Evolutionary conservation across 768 basidiomycete genomes (phyloP), one percentile per base, ranked within the genome.

Genomic region (Pleurotus ostreatus): DNA sequence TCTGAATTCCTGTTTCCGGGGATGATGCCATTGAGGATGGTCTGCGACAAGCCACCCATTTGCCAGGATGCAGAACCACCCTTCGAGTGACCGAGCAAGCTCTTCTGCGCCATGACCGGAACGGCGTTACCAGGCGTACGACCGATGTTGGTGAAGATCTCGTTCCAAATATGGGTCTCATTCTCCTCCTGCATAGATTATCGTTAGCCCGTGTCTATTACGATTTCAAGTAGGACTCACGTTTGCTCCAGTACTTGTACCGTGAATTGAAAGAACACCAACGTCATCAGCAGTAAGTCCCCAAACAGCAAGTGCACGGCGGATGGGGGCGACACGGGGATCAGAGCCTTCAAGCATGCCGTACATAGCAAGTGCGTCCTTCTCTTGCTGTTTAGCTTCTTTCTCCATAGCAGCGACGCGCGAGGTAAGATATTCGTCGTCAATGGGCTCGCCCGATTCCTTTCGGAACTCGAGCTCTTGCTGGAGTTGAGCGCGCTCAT

Each of bases 31-130:
- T 85, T 84, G 60, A 77, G 79, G 59, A 99, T 80, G 9, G 86
- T 85, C 70, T 99, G 94, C 55, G 94, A 72, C 55, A 98, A 78
- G 62, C 97, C 97, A 64, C 86, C 88, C 80, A 97, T 84, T 74
- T 94, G 92, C 96, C 94, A 98, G 1, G 94, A 91, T 55, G 96
- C 96, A n/a, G 97, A 92, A 59, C 96, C 97, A 70, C 97, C 97
- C 79, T 99, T 99, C 9, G 96, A 88, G 68, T 99, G 96, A 59
- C 97, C 97, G 26, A 96, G 88, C 49, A 99, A 79, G 70, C 89
- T 93, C 82, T 99, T 99, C 72, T 98, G 97, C 2, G 97, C 94
- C 71, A 98, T 89, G 65, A 97, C 86, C 4, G 97, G 97, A 46
- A 96, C 87, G n/a, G 95, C 94, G 70, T 98, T 98, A 54, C 97